A percentile compares a stretch with the other conserved stretches of the same genome.
Evolutionary conservation across 2,329 filamentous ascomycete genomes (phyloP).

Genomic region (Calcarisporium arbuscula): DNA sequence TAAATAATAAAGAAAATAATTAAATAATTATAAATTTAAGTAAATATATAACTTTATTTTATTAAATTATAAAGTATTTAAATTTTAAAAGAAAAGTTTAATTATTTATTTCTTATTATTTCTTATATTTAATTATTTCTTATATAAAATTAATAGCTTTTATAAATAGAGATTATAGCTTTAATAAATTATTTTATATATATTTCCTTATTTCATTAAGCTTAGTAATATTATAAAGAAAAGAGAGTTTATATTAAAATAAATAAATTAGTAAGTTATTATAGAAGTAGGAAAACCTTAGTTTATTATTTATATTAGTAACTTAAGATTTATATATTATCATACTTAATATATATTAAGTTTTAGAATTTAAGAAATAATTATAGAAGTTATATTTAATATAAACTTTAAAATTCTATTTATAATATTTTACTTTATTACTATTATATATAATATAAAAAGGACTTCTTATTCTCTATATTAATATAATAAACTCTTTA

Average conservation of each 20-base stretch:
- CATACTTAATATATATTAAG: slow-evolving; percentile 2
- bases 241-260: neutral
- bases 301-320: neutral
- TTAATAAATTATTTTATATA: slow-evolving; percentile 1
- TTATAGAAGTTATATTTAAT: neutral
- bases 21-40: neutral
- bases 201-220: neutral
- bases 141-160: slow-evolving; percentile 2
- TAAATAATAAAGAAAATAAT: neutral
- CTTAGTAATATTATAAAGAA: neutral
- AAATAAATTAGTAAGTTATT: neutral
- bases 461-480: neutral
- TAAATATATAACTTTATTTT: neutral
- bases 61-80: neutral
- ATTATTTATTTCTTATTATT: neutral
- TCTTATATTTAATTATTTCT: neutral
- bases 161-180: neutral
- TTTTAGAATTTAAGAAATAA: neutral
- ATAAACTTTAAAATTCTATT: neutral
- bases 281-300: neutral
- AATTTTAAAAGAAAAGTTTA: neutral
- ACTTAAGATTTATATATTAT: slow-evolving; percentile 1
- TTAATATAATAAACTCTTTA: neutral
- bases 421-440: neutral
- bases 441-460: neutral